Conservation (phyloP, 805 yeast species). For the Candida ulmi region DNA sequence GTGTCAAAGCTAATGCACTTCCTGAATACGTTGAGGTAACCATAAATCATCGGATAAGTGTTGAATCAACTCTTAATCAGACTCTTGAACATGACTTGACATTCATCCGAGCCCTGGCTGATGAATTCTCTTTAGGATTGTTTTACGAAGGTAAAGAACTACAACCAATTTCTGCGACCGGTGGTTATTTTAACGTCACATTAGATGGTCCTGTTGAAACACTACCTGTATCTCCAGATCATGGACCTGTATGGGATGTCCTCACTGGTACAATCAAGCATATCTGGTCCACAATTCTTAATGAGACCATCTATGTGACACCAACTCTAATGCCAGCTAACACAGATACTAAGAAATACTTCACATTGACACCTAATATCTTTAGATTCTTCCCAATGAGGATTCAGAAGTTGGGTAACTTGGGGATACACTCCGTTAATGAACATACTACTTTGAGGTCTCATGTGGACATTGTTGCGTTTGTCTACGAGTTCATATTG, state of each 20-base stretch:
- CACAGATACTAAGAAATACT: conserved; percentile 65
- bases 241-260: conserved; percentile 17
- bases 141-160: conserved; percentile 11
- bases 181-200: conserved; percentile 25
- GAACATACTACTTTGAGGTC: conserved; percentile 46
- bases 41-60: conserved; percentile 59
- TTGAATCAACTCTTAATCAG: conserved; percentile 42
- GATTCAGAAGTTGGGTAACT: conserved; percentile 27
- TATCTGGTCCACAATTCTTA: conserved; percentile 30
- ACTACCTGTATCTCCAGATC: conserved; percentile 11
- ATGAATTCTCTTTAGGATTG: conserved; percentile 18
- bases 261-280: conserved; percentile 36
- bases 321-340: conserved; percentile 64
- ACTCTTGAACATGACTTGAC: conserved; percentile 25
- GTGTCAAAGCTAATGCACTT: conserved; percentile 69
- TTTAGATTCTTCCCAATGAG: conserved; percentile 54
- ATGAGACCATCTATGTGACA: conserved; percentile 36
- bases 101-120: conserved; percentile 12
- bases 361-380: conserved; percentile 56
- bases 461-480: conserved; percentile 48
- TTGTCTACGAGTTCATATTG: conserved; percentile 42
- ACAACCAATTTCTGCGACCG: conserved; percentile 15
- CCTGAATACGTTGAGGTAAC: conserved; percentile 50
- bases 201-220: conserved; percentile 8
- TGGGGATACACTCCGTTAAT: conserved; percentile 50